These are phyloP conservation scores for Staphylotrichum tortipilum DNA, from an alignment of 495 filamentous ascomycete genomes.

Conservation along the genomic window DNA sequence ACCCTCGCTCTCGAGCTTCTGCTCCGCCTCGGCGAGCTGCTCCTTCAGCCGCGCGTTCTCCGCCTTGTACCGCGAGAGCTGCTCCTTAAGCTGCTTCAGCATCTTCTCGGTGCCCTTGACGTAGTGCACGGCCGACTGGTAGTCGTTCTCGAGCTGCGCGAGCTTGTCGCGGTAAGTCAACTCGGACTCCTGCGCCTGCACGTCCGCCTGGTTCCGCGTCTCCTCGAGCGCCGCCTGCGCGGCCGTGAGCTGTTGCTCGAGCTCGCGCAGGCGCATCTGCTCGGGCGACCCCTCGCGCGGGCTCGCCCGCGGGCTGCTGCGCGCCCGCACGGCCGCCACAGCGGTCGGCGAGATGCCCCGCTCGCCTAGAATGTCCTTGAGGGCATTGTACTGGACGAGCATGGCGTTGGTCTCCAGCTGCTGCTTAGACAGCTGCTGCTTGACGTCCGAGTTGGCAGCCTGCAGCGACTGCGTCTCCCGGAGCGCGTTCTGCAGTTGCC, in stretches of 20 bases:
- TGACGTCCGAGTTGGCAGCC: conserved; percentile 67
- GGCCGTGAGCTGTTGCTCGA: conserved; percentile 81
- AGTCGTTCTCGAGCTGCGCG: conserved; percentile 86
- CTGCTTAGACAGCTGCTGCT: conserved; percentile 67
- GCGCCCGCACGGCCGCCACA: conserved; percentile 36
- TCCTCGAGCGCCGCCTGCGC: conserved; percentile 76
- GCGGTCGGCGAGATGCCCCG: conserved; percentile 67
- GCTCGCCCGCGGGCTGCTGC: conserved; percentile 35
- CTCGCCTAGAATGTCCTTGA: conserved; percentile 87
- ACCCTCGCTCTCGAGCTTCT: conserved; percentile 33
- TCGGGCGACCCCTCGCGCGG: conserved; percentile 76
- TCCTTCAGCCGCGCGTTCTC: conserved; percentile 76
- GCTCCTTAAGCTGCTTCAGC: conserved; percentile 97
- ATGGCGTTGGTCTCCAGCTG: conserved; percentile 86
- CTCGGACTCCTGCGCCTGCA: conserved; percentile 74
- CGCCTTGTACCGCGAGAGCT: conserved; percentile 77
- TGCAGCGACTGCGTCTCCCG: conserved; percentile 71
- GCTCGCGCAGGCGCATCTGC: conserved; percentile 67
- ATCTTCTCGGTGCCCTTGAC: conserved; percentile 99
- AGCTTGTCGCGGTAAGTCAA: conserved; percentile 83
- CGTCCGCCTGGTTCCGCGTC: conserved; percentile 63
- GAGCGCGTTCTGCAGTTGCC: conserved; percentile 76
- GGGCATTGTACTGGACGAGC: conserved; percentile 77
- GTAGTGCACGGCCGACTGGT: conserved; percentile 99
- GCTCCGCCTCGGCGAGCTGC: conserved; percentile 57